phyloP scores from a whole-genome alignment of 2,329 filamentous ascomycete genomes.

The Claviceps spartinae region DNA sequence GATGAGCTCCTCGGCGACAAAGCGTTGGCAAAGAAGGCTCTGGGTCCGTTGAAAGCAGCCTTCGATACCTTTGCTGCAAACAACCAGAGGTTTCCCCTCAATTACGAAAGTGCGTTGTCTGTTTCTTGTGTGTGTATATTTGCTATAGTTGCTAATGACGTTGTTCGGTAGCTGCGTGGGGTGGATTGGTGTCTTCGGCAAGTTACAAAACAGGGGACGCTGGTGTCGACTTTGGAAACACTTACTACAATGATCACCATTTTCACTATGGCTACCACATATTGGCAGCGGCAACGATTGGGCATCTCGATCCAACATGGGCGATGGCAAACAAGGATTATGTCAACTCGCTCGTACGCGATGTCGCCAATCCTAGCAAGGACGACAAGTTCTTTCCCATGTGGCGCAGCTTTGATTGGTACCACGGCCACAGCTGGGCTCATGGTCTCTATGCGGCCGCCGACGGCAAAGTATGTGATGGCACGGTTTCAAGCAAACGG shows the following conservation, averaged over 20 bases:
- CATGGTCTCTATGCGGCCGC: constrained; percentile 57
- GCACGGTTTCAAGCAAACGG: too few relatives aligned
- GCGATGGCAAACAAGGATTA: constrained; percentile 58
- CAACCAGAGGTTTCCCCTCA: constrained; percentile 50
- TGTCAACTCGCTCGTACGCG: constrained; percentile 73
- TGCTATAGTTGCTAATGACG: neutral
- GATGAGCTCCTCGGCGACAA: constrained; percentile 48
- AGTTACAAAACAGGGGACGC: constrained; percentile 56
- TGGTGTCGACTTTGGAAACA: constrained; percentile 79
- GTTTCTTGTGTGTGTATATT: neutral
- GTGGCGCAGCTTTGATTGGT: constrained; percentile 83
- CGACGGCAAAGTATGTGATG: constrained; percentile 50
- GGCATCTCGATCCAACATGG: constrained; percentile 64
- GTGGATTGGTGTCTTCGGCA: constrained; percentile 65
- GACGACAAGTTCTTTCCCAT: constrained; percentile 67
- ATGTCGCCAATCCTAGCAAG: constrained; percentile 61
- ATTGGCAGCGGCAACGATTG: constrained; percentile 73
- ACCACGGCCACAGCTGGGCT: constrained; percentile 87
- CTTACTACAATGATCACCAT: constrained; percentile 65
- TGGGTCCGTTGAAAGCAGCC: constrained; percentile 49
- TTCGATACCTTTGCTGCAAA: constrained; percentile 56
- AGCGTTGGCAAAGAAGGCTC: constrained; percentile 40
- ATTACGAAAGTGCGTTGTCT: constrained; percentile 43
- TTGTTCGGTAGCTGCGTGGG: constrained; percentile 47
- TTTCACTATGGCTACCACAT: constrained; percentile 84